A percentile compares a stretch with the other conserved stretches of the same genome.
These are phyloP conservation scores for Trichocladium uniseriatum DNA, from an alignment of 495 filamentous ascomycete species.

Conservation along the genomic window DNA sequence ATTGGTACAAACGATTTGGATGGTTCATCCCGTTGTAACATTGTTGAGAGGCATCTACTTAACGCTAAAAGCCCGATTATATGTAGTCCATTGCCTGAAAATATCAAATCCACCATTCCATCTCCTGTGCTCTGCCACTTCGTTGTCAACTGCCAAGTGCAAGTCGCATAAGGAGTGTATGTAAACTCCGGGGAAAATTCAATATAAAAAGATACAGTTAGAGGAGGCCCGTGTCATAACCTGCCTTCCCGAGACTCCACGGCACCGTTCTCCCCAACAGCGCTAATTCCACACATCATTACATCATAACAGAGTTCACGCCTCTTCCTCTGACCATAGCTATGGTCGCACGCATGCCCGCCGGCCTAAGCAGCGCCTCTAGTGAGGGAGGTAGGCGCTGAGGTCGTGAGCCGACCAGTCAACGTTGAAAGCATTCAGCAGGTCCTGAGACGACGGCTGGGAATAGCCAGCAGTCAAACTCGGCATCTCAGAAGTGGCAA, in stretches of 20 bases:
- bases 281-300: slow-evolving; percentile 12
- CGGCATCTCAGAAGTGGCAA: slow-evolving; percentile 25
- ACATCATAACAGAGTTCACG: slow-evolving; percentile 14
- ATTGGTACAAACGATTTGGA: too few relatives aligned
- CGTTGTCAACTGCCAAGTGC: too few relatives aligned
- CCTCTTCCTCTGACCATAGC: neutral
- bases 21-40: neutral
- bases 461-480: slow-evolving; percentile 31
- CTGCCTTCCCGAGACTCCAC: neutral
- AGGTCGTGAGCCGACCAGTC: slow-evolving; percentile 36
- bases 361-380: too few relatives aligned
- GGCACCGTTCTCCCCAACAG: neutral
- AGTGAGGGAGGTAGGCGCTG: slow-evolving; percentile 21
- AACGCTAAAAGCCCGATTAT: neutral
- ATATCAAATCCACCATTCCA: neutral
- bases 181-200: neutral
- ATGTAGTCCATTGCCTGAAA: neutral
- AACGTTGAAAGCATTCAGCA: slow-evolving; percentile 26
- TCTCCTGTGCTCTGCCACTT: neutral
- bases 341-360: too few relatives aligned
- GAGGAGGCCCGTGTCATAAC: slow-evolving; percentile 1
- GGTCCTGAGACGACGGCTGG: slow-evolving; percentile 35
- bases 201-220: slow-evolving; percentile 8
- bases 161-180: too few relatives aligned
- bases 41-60: slow-evolving; percentile 2